These are phyloP conservation scores for Ensete ventricosum DNA, from an alignment of 176 grass and related monocot species.

Conservation along the genomic window DNA sequence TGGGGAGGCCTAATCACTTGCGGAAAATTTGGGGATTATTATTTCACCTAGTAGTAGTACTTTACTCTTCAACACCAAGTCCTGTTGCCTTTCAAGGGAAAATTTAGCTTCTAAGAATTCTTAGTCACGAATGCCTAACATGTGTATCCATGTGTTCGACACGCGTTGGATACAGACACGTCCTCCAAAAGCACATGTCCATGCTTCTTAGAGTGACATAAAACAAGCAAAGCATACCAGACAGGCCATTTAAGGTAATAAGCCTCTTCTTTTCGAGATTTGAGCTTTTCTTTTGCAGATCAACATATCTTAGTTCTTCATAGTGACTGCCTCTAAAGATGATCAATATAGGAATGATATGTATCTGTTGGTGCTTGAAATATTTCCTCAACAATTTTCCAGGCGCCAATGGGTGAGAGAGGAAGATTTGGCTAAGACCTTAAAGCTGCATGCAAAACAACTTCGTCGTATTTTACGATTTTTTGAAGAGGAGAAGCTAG, in stretches of 20 bases:
- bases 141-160: no score
- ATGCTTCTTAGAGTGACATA: background rate
- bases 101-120: no score
- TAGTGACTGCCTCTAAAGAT: background rate
- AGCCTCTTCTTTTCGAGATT: background rate
- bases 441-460: constrained; percentile 88
- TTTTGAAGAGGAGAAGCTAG: constrained; percentile 91
- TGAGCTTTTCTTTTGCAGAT: background rate
- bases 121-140: no score
- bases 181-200: no score
- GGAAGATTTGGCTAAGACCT: constrained; percentile 82
- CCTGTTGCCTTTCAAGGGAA: no score
- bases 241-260: background rate
- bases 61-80: no score
- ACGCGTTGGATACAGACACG: no score
- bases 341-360: background rate
- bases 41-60: no score
- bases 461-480: constrained; percentile 69
- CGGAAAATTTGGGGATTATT: no score
- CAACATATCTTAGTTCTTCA: background rate
- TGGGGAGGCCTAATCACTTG: no score
- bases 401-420: constrained; percentile 87
- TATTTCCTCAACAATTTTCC: background rate
- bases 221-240: background rate
- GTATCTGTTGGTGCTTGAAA: background rate